Evolutionary conservation across 768 basidiomycete genomes (phyloP).

Genomic region (Lentinula guzmanii): DNA sequence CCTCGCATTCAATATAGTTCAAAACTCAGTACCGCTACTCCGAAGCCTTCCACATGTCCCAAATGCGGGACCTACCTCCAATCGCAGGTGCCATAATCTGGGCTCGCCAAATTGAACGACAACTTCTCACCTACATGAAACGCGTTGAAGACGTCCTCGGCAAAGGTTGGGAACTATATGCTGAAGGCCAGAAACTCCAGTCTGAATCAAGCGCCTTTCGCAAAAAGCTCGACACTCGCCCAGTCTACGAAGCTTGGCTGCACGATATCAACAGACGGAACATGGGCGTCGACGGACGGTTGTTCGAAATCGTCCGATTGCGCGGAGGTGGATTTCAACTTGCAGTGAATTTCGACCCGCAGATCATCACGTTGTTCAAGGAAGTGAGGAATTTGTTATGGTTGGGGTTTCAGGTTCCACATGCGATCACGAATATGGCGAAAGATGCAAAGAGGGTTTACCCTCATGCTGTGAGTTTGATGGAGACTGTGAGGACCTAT

Average conservation of each 20-base stretch:
- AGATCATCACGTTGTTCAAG: slow-evolving; percentile 98
- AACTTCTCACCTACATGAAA: slow-evolving; percentile 96
- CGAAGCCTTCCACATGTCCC: slow-evolving; percentile 96
- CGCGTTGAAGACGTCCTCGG: slow-evolving; percentile 97
- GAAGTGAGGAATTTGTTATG: slow-evolving; percentile 94
- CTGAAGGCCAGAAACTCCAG: slow-evolving; percentile 97
- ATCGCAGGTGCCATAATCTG: slow-evolving; percentile 98
- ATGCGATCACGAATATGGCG: slow-evolving; percentile 92
- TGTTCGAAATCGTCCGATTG: slow-evolving; percentile 85
- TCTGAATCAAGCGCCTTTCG: slow-evolving; percentile 88
- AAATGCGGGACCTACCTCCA: slow-evolving; percentile 97
- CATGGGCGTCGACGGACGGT: slow-evolving; percentile 84
- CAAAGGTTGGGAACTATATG: slow-evolving; percentile 97
- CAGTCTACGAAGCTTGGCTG: slow-evolving; percentile 95
- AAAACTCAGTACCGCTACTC: slow-evolving; percentile 95
- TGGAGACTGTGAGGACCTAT: slow-evolving; percentile 99
- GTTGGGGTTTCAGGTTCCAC: slow-evolving; percentile 94
- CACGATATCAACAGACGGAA: slow-evolving; percentile 91
- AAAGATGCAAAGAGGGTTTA: slow-evolving; percentile 99
- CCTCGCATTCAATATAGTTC: slow-evolving; percentile 44
- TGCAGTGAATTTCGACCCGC: slow-evolving; percentile 95
- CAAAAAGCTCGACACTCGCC: slow-evolving; percentile 91
- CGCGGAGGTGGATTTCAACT: slow-evolving; percentile 73
- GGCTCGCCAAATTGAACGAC: slow-evolving; percentile 98
- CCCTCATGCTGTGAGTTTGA: slow-evolving; percentile 94